Evolutionary conservation across 2,329 filamentous ascomycete species (phyloP), one percentile per base, ranked within the genome.

Genomic region (Hymenotorrendiella dingleyae): DNA sequence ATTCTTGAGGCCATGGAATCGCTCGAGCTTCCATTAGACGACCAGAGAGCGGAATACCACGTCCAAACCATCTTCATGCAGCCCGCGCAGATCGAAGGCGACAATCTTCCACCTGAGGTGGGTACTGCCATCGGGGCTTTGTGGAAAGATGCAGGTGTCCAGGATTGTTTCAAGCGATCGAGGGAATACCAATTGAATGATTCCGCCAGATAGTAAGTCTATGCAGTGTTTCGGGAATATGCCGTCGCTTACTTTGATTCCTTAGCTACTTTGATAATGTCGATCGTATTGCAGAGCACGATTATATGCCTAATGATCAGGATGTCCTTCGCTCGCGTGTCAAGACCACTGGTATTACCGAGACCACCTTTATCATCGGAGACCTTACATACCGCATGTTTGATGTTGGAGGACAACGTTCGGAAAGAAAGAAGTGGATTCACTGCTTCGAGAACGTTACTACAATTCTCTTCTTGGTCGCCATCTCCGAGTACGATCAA

Each of bases 401-500:
- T 65, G 82, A 86, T 58, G 82, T 86, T 39, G 82, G 82, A 62
- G 82, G 82, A 54, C 82, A 86, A 62, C 70, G 82, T 52, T 86
- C 82, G 9, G 82, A 86, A 64, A 76, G 82, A 49, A 86, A 86
- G 71, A 86, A 86, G 66, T 86, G 82, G 82, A 86, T 86, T 39
- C 82, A 86, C 57, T 84, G 83, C 56, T 86, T 87, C 58, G 83
- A 87, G 60, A 84, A 84, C 48, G 82, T 87, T 22, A 90, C 91
- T 59, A 91, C 87, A 54, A 76, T 97, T 41, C 73, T 97, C 27
- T 97, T 97, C 68, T 76, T 97, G 52, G 91, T 95, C 40, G 90
- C 93, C 43, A 90, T 97, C 55, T 96, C 90, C 48, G 93, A 91
- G 48, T 97, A 97, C 65, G 93, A 97, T 62, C 93, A 97, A 65